Base-by-base conservation (phyloP, 495 filamentous ascomycete genomes). In the Xylaria intraflava region DNA sequence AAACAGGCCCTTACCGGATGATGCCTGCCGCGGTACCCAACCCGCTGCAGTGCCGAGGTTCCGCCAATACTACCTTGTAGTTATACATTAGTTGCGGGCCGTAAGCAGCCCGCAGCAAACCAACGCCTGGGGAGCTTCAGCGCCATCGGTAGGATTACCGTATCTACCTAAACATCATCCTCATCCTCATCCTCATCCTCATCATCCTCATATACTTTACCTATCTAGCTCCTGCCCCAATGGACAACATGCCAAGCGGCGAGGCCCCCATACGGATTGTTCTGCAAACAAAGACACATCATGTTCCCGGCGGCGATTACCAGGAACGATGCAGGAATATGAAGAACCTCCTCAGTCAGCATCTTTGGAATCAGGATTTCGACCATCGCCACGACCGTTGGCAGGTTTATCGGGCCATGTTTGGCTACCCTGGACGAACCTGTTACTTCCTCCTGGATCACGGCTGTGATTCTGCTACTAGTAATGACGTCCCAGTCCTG, bases 401-500 rank as follows among this genome's bases (percentile, higher is more conserved):
- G 36, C 22, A 36, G 14, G 30, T 17, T 10, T 27, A 60, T 14
- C 12, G 44, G 8, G 49, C 40, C 46, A 24, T 23, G 19, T 57
- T 58, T 55, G 58, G 17, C 19, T 54, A 52, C 49, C 30, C 49
- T 8, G 51, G 51, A n/a, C 55, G 55, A 0, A 3, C 8, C 19
- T 61, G 48, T 35, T 61, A 48, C 45, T 61, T 58, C 41, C 49
- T 61, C 31, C 26, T 61, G 19, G 58, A 61, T 33, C 45, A 61
- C 40, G 58, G 58, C 36, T 40, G 58, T n/a, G n/a, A n/a, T n/a
- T n/a, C n/a, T 39, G 54, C 49, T 43, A 23, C 7, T n/a, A 46
- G 9, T 45, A 45, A 58, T 23, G 33, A 58, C 22, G 46, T 61
- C 4, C 47, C 39, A 4, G 43, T 61, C 10, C 27, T 57, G 14